These are phyloP conservation scores for Miamiensis avidus DNA, from an alignment of 169 alveolate species.

Conservation along the genomic window DNA sequence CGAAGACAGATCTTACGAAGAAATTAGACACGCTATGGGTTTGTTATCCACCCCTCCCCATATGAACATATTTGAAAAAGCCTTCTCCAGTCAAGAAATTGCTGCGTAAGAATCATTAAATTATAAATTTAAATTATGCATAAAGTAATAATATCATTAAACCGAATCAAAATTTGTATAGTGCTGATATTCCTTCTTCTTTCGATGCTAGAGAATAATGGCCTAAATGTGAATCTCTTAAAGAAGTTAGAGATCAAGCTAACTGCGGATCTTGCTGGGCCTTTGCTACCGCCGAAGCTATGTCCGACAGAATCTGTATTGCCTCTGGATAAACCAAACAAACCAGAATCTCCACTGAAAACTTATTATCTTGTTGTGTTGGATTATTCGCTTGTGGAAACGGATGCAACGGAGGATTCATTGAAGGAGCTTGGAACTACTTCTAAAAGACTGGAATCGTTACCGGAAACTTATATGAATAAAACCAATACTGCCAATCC, in stretches of 20 bases:
- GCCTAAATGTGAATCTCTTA: constrained; percentile 65
- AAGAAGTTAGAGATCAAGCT: constrained; percentile 44
- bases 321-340: constrained; percentile 19
- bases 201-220: constrained; percentile 62
- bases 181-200: too few relatives aligned
- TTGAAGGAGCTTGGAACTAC: constrained; percentile 55
- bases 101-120: too few relatives aligned
- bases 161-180: constrained; percentile 48
- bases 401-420: constrained; percentile 80
- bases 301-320: constrained; percentile 85
- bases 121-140: too few relatives aligned
- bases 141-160: too few relatives aligned
- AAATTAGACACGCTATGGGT: not conserved
- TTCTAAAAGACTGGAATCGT: constrained; percentile 55
- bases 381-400: constrained; percentile 14
- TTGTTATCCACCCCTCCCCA: not conserved
- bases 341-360: constrained; percentile 31
- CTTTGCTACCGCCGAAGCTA: constrained; percentile 85
- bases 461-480: constrained; percentile 43
- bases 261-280: constrained; percentile 56
- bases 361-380: constrained; percentile 15
- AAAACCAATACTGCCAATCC: too few relatives aligned
- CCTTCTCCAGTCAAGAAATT: too few relatives aligned
- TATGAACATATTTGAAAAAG: not conserved
- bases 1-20: not conserved